A percentile compares a stretch with the other conserved stretches of the same genome.
These are phyloP conservation scores for Parastagonospora avenae DNA, from an alignment of 2,329 filamentous ascomycete genomes.

Conservation along the genomic window DNA sequence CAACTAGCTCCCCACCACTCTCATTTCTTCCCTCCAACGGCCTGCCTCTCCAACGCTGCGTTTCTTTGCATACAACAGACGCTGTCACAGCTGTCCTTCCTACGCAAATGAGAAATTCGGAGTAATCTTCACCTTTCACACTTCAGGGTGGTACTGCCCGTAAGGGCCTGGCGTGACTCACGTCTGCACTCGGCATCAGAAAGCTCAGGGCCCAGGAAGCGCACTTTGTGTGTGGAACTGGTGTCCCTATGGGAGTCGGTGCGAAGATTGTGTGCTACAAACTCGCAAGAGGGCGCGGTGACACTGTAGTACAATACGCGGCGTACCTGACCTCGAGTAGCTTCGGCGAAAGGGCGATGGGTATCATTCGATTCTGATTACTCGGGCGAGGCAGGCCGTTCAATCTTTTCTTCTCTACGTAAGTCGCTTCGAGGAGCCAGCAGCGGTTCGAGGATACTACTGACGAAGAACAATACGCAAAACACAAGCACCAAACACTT, in stretches of 20 bases:
- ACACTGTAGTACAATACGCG: conserved; percentile 97
- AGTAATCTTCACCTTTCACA: conserved; percentile 81
- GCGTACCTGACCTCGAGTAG: conserved; percentile 64
- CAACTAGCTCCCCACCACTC: conserved; percentile 29
- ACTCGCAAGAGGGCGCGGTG: conserved; percentile 47
- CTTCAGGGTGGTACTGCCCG: conserved; percentile 67
- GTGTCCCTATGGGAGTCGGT: conserved; percentile 84
- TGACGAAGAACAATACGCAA: conserved; percentile 29
- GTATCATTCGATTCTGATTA: conserved; percentile 93
- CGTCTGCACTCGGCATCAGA: conserved; percentile 91
- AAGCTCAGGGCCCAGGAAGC: conserved; percentile 68
- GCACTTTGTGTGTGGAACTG: conserved; percentile 29
- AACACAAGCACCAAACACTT: neutral
- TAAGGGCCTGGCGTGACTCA: conserved; percentile 84
- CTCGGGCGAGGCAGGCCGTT: conserved; percentile 80
- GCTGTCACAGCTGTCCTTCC: conserved; percentile 37
- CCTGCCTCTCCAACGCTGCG: conserved; percentile 89
- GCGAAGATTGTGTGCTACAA: conserved; percentile 87
- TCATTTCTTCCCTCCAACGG: conserved; percentile 64
- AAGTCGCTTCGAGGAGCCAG: conserved; percentile 41
- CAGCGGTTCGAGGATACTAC: conserved; percentile 47
- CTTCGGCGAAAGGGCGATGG: conserved; percentile 49
- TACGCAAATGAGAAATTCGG: conserved; percentile 97
- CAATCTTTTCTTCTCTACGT: conserved; percentile 59
- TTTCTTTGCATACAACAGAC: conserved; percentile 85